Base-by-base conservation (phyloP, 768 basidiomycete species). In the Solioccasus polychromus region DNA sequence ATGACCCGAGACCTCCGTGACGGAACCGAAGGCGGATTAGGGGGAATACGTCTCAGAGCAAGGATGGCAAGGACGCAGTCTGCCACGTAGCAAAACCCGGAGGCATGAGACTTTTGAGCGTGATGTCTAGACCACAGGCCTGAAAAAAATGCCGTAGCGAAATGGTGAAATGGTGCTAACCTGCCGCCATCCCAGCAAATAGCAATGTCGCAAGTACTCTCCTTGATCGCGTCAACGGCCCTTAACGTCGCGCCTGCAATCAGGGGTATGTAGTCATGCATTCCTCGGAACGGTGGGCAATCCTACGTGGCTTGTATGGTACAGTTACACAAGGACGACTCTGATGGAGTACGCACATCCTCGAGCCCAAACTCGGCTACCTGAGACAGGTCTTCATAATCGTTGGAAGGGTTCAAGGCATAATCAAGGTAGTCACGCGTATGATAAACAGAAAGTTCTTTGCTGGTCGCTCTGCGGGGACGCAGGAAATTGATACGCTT, bases 31-130 rank as follows among this genome's bases (percentile, higher is more conserved):
- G 47, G 42, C 39, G 56, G 44, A 25, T 28, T 43, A 41, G 60
- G 51, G 1, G 56, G 52, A 5, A 68, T 49, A 17, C 73, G 73
- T 52, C 78, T 82, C 34, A 96, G 74, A 4, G 77, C 70, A 45
- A 94, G 76, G 47, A 96, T 82, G 1, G 85, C 85, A 2, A 97
- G 76, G 9, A 92, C 78, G 44, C 86, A 83, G 60, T 97, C 94
- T 2, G 91, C 88, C 18, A 97, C 87, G 60, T 96, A 98, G 71
- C 94, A 98, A 67, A 89, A 98, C 0, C 94, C 94, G 4, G 88
- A 81, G 1, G 92, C 92, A 34, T 71, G 73, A 0, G 79, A 74
- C 60, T 89, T 85, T 40, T 82, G 78, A 0, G 89, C 88, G 56
- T 96, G 94, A 56, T 95, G 94, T 57, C 92, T 83, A 41, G 12